A percentile compares a stretch with the other conserved stretches of the same genome.
These are phyloP conservation scores for Saccharomycodes ludwigii DNA, from an alignment of 805 yeast genomes.

Conservation along the genomic window DNA sequence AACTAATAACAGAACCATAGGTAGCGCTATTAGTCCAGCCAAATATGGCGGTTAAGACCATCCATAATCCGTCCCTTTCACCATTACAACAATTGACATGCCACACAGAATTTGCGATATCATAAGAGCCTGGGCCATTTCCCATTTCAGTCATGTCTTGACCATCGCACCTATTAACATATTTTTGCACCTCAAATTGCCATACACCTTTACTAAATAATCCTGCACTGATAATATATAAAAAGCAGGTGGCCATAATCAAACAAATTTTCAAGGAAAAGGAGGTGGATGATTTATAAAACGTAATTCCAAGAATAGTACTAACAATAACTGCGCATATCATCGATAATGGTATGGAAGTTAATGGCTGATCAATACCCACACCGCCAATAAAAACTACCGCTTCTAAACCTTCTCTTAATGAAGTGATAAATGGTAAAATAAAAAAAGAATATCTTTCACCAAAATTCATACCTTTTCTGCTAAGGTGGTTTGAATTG, in stretches of 20 bases:
- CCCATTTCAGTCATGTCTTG: slow-evolving; percentile 82
- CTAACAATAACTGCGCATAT: slow-evolving; percentile 49
- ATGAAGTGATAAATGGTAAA: slow-evolving; percentile 73
- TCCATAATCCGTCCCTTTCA: slow-evolving; percentile 85
- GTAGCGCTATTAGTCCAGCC: slow-evolving; percentile 97
- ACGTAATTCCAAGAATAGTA: slow-evolving; percentile 44
- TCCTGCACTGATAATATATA: slow-evolving; percentile 81
- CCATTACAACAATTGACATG: slow-evolving; percentile 94
- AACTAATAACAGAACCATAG: slow-evolving; percentile 69
- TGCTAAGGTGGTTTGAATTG: slow-evolving; percentile 5
- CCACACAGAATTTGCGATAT: slow-evolving; percentile 70
- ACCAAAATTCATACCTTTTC: slow-evolving; percentile 26
- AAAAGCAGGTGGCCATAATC: slow-evolving; percentile 63
- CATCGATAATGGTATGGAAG: slow-evolving; percentile 55
- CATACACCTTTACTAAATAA: slow-evolving; percentile 78
- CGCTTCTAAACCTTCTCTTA: slow-evolving; percentile 86
- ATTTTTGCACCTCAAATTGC: slow-evolving; percentile 74
- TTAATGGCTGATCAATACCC: slow-evolving; percentile 56
- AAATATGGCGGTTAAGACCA: slow-evolving; percentile 74
- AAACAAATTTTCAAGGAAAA: slow-evolving; percentile 65
- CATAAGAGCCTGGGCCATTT: slow-evolving; percentile 88
- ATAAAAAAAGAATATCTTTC: slow-evolving; percentile 61
- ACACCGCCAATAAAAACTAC: slow-evolving; percentile 87
- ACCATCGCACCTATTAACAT: slow-evolving; percentile 64
- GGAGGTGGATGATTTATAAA: slow-evolving; percentile 72